phyloP scores from a whole-genome alignment of 257 asterid species.

The Handroanthus guayacan region DNA sequence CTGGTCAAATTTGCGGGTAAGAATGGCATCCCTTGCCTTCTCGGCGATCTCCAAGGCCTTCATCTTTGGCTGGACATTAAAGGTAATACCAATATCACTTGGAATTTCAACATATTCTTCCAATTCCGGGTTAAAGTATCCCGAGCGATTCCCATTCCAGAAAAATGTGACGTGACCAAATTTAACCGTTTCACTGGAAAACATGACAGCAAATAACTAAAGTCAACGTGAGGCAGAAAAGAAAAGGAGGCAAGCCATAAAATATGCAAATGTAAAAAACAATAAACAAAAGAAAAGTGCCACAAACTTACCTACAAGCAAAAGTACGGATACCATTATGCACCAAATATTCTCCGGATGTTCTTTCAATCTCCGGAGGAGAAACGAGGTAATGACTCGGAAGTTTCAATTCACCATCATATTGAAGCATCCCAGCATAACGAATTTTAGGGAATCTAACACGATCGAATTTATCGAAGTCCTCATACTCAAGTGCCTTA shows the following conservation, averaged over 20 bases:
- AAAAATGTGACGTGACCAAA: conserved; percentile 90
- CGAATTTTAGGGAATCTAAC: conserved; percentile 71
- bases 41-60: conserved; percentile 79
- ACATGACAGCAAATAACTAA: background rate
- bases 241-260: background rate
- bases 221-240: background rate
- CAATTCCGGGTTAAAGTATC: conserved; percentile 60
- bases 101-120: conserved; percentile 82
- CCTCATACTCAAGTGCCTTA: conserved; percentile 73
- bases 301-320: conserved; percentile 69
- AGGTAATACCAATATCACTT: conserved; percentile 74
- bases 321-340: conserved; percentile 70
- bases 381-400: conserved; percentile 75
- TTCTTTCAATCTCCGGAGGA: conserved; percentile 82
- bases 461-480: conserved; percentile 73
- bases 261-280: background rate
- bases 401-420: conserved; percentile 82
- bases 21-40: conserved; percentile 78
- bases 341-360: conserved; percentile 79
- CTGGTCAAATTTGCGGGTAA: conserved; percentile 72
- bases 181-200: conserved; percentile 76
- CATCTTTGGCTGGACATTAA: conserved; percentile 78
- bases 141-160: conserved; percentile 91
- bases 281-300: background rate
- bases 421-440: conserved; percentile 84